Evolutionary conservation across 208 protist species (phyloP), one percentile per base, ranked within the genome.

Genomic region (Naegleria gruberi): DNA sequence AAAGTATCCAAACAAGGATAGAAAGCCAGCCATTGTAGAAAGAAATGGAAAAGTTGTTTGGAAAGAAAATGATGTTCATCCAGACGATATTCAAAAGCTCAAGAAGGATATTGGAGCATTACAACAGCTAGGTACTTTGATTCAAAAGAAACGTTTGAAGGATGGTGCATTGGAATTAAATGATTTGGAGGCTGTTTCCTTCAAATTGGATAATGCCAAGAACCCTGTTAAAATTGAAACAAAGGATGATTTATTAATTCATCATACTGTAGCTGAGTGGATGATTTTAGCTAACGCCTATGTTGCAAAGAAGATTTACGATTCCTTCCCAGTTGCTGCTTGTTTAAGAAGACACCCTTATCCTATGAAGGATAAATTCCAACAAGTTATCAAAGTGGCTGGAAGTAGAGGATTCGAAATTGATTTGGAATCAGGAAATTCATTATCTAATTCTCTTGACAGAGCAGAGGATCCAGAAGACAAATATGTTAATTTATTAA

Each of bases 271-370:
- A 43, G 93, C 94, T 57, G 93, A 94, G 51, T 94, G 93, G 82
- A 94, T 94, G 93, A 89, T 94, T 26, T 89, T 94, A 0, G 93
- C 92, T 12, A 94, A 94, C 55, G 26, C 73, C 19, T 87, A 43
- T 44, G 93, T 93, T 40, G 96, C 97, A 77, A 91, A 92, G 45
- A 92, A 92, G 46, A 96, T 98, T 82, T 95, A 95, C 85, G 91
- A 92, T 57, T 92, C 84, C 45, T 97, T 96, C 91, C 96, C 96
- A 0, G 92, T 93, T 42, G 95, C 93, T 92, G 96, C 97, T 30
- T 92, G 98, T 46, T 90, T 98, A 90, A 94, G 97, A 41, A 94
- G 95, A 65, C 97, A 98, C 93, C 93, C 97, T 89, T 92, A 93
- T 46, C 97, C 97, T 30, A 94, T 92, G 10, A 30, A 40, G 47